Evolutionary conservation across 1,139 yeast species (phyloP), one percentile per base, ranked within the genome.

Genomic region (Scheffersomyces parashehatae): DNA sequence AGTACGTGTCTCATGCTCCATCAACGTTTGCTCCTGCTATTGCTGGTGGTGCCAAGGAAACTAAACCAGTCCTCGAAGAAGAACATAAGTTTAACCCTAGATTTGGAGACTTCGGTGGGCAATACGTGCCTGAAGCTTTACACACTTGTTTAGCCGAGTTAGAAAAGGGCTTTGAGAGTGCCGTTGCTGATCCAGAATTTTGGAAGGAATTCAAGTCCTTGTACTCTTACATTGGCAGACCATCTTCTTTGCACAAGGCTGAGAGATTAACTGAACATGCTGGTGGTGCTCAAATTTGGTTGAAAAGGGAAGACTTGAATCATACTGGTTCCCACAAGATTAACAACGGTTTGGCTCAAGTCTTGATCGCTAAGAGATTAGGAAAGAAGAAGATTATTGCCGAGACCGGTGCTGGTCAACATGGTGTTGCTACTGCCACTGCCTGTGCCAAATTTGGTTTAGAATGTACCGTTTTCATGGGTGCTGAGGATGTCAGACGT

Each of bases 371-470:
- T 31, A 88, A 79, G 66, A 81, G 99, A 65, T 76, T 95, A 55
- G 99, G 99, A 39, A 93, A 93, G 74, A 83, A 74, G 49, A 83
- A 87, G 56, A 82, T 93, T 49, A 93, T 93, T 64, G 99, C 99
- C 37, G 99, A 93, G 73, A 93, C 99, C 37, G 99, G 99, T 67
- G 99, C 99, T 43, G 99, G 99, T 51, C 99, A 93, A 74, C 99
- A 93, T 64, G 99, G 99, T 73, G 99, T 93, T 36, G 99, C 99
- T 37, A 93, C 99, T 46, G 99, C 99, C 28, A 93, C 99, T 44
- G 98, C 96, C 0, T 91, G 97, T 71, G 99, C 99, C 53, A 95
- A 93, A 67, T 93, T 93, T 57, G 99, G 99, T 42, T 67, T 93
- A 68, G 82, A 87, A 62, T 93, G 99, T 74, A 88, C 89, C n/a